Conservation (phyloP, 768 basidiomycete species). For the Boletus vinaceobasis region DNA sequence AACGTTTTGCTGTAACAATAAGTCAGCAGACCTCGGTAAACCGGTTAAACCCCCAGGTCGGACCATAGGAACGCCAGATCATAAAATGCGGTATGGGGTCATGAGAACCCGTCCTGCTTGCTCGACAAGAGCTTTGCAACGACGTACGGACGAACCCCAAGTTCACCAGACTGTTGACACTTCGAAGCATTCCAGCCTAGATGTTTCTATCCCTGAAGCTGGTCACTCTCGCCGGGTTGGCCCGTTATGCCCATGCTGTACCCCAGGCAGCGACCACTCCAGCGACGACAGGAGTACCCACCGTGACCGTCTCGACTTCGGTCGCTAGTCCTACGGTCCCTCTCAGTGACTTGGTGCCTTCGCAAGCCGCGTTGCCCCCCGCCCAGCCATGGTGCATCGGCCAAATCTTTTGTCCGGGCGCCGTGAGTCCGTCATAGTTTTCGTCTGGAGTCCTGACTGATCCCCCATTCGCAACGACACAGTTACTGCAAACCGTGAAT, state of each 20-base stretch:
- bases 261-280: conserved; percentile 10
- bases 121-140: background rate
- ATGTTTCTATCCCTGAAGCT: conserved; percentile 33
- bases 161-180: background rate
- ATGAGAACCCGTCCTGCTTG: background rate
- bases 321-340: conserved; percentile 62
- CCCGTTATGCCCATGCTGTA: conserved; percentile 13
- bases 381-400: conserved; percentile 73
- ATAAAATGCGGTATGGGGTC: background rate
- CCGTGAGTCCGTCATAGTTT: conserved; percentile 40
- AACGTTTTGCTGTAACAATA: too few species aligned
- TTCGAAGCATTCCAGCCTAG: background rate
- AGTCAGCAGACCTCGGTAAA: background rate
- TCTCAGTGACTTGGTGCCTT: conserved; percentile 52
- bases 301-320: conserved; percentile 54
- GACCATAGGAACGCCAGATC: background rate
- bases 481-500: conserved; percentile 86
- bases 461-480: background rate
- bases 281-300: conserved; percentile 21
- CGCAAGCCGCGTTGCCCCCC: conserved; percentile 63
- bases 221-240: conserved; percentile 13
- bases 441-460: background rate
- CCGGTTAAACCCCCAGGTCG: too few species aligned
- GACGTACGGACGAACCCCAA: background rate
- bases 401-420: conserved; percentile 77